phyloP scores from a whole-genome alignment of 169 alveolate species.

The Cyclospora cayetanensis region DNA sequence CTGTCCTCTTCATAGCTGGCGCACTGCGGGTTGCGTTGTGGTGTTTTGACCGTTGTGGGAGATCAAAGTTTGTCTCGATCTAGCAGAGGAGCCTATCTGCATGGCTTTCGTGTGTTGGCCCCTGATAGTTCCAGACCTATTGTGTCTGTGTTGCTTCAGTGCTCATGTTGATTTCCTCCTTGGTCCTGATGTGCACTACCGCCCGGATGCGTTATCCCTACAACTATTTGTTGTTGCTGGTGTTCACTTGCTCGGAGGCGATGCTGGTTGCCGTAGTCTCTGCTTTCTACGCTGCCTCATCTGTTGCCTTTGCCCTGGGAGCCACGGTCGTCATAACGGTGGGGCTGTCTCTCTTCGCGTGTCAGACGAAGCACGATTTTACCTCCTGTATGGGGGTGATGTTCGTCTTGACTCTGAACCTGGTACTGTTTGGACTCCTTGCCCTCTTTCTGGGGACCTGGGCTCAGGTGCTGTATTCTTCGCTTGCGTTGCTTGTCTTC shows the following conservation, averaged over 20 bases:
- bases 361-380: conserved; percentile 77
- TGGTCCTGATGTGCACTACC: conserved; percentile 48
- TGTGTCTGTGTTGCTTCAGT: conserved; percentile 22
- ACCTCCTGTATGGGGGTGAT: conserved; percentile 76
- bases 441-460: conserved; percentile 64
- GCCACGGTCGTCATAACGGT: conserved; percentile 70
- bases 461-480: conserved; percentile 74
- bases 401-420: conserved; percentile 56
- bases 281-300: background rate
- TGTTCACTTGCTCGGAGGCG: conserved; percentile 66
- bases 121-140: too few relatives aligned
- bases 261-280: conserved; percentile 34
- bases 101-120: too few relatives aligned
- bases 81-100: too few relatives aligned
- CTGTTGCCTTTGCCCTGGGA: conserved; percentile 64
- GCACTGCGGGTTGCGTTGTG: too few relatives aligned
- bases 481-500: conserved; percentile 77
- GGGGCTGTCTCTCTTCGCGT: conserved; percentile 76
- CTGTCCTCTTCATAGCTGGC: too few relatives aligned
- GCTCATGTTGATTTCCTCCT: background rate
- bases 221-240: conserved; percentile 67
- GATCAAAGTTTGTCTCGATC: too few relatives aligned
- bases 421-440: conserved; percentile 70
- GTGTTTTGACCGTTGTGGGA: too few relatives aligned
- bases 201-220: conserved; percentile 53